These are phyloP conservation scores for Sclerotinia nivalis DNA, from an alignment of 2,329 filamentous ascomycete species.

Conservation along the genomic window DNA sequence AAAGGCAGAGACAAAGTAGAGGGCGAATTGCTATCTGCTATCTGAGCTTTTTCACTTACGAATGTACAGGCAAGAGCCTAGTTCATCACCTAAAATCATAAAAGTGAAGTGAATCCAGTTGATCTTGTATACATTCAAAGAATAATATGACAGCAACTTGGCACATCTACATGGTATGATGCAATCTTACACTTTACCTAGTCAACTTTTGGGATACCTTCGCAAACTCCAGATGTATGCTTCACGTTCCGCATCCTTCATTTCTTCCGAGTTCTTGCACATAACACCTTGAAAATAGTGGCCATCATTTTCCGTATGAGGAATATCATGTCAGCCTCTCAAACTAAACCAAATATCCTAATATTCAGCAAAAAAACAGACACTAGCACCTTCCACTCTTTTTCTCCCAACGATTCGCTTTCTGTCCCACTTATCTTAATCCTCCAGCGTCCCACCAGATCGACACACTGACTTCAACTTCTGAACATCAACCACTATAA, in stretches of 20 bases:
- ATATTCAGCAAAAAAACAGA: not conserved
- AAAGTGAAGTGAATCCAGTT: not conserved
- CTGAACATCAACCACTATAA: not conserved
- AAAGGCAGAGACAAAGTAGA: not conserved
- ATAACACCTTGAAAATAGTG: not conserved
- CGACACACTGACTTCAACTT: not conserved
- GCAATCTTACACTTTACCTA: not conserved
- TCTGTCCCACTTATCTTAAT: not conserved
- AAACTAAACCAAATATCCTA: not conserved
- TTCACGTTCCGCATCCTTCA: not conserved
- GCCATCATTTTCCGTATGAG: not conserved
- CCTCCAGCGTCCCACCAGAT: not conserved
- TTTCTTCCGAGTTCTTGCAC: not conserved
- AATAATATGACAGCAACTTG: not conserved
- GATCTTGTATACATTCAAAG: not conserved
- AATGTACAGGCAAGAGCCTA: not conserved
- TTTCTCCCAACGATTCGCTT: not conserved
- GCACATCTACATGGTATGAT: not conserved
- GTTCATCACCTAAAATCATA: not conserved
- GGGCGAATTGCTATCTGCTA: too few relatives aligned
- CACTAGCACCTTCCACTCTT: not conserved
- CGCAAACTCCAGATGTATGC: not conserved
- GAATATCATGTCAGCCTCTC: not conserved
- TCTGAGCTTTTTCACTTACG: not conserved
- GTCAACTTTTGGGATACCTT: not conserved